These are phyloP conservation scores for Pseudopyricularia cyperi DNA, from an alignment of 2,329 filamentous ascomycete species.

Conservation along the genomic window DNA sequence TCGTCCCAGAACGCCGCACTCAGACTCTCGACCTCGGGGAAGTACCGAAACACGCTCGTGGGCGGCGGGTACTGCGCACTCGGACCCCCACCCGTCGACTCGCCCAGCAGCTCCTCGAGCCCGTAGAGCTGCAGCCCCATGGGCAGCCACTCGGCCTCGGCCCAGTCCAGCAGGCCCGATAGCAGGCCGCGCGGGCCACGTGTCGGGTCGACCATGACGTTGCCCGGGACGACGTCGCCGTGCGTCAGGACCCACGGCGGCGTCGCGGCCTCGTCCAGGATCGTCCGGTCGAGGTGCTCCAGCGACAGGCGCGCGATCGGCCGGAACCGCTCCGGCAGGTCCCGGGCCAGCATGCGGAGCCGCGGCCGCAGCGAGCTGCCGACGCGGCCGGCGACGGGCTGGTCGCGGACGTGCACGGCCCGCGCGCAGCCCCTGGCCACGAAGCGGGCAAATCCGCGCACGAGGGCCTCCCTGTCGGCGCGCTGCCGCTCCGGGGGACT, in stretches of 20 bases:
- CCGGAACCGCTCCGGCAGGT: slow-evolving; percentile 22
- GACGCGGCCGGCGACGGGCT: slow-evolving; percentile 17
- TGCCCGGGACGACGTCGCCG: slow-evolving; percentile 44
- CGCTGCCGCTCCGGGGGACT: slow-evolving; percentile 1
- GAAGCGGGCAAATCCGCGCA: slow-evolving; percentile 27
- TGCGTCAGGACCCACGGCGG: slow-evolving; percentile 46
- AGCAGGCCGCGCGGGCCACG: slow-evolving; percentile 13
- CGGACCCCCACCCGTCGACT: slow-evolving; percentile 5
- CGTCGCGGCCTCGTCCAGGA: neutral
- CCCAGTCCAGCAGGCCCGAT: slow-evolving; percentile 49
- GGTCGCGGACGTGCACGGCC: slow-evolving; percentile 4
- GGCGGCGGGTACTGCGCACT: slow-evolving; percentile 5
- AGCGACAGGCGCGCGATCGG: slow-evolving; percentile 13
- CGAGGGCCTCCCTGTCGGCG: slow-evolving; percentile 14
- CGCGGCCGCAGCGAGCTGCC: slow-evolving; percentile 27
- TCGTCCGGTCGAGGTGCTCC: slow-evolving; percentile 11
- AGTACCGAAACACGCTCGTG: slow-evolving; percentile 27
- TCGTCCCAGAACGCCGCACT: slow-evolving; percentile 36
- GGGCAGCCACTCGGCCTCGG: slow-evolving; percentile 46
- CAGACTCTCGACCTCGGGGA: slow-evolving; percentile 25
- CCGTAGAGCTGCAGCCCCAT: slow-evolving; percentile 49
- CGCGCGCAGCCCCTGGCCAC: slow-evolving; percentile 24
- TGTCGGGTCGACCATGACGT: slow-evolving; percentile 33
- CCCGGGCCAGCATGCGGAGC: slow-evolving; percentile 19
- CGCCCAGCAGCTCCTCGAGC: slow-evolving; percentile 44